Base-by-base conservation (phyloP, 2,329 filamentous ascomycete species). In the Orbilia brochopaga region DNA sequence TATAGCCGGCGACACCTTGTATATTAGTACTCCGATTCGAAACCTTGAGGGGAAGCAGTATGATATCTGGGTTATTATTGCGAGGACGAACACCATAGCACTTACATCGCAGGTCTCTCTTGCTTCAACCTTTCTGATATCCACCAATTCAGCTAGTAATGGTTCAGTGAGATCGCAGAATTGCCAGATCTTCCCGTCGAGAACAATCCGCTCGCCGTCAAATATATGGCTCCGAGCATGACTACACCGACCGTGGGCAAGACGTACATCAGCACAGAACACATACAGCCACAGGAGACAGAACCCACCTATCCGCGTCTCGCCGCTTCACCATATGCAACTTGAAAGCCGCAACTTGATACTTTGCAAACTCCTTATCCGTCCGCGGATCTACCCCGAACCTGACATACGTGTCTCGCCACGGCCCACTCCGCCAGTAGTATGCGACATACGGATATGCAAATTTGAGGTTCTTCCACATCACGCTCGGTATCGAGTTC, bases 121-220 rank as follows among this genome's bases (percentile, higher is more conserved):
- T 11, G 76, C 59, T 46, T 74, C 70, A 21, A 89, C 80, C 3
- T 86, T 83, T 0, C 87, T 82, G 0, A 86, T 85, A 19, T 87
- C 84, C 42, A 96, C 83, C 1, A 97, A 81, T 10, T 82, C 79
- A 0, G 82, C 81, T 0, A 97, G 82, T 0, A 92, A 78, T 0
- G 91, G 90, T 76, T 97, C 93, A 0, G 86, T 89, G 61, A 97
- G 88, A 79, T 99, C 94, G 80, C 92, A 96, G 24, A 95, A 85
- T 82, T 97, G 94, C 89, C 92, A 99, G 55, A 94, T 88, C 77
- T 94, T 94, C 42, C 92, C 92, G 77, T 96, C 92, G 0, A 86
- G 85, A 15, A 63, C 24, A 11, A 73, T 35, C 21, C 21, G 51
- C 23, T 66, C 61, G 2, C 69, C 61, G 24, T 73, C 61, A 42